Evolutionary conservation across 2,329 filamentous ascomycete species (phyloP).

Genomic region (Graphilbum sp.): DNA sequence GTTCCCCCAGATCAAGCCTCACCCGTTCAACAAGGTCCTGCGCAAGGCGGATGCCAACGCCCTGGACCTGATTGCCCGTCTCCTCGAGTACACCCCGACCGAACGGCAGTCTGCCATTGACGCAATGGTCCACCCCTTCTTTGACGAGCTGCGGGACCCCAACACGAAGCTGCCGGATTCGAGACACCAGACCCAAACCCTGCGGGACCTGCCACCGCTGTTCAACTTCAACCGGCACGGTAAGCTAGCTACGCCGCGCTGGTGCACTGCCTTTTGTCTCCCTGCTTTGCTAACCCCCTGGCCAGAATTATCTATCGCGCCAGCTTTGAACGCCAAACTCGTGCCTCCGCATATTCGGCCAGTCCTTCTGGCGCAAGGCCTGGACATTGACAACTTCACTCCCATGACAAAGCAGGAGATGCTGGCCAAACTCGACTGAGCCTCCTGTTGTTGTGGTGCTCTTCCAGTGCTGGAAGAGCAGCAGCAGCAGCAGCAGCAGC

Average conservation of each 20-base stretch:
- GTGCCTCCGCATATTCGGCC: slow-evolving; percentile 71
- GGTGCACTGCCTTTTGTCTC: no score
- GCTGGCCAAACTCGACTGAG: slow-evolving; percentile 93
- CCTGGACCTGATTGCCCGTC: slow-evolving; percentile 82
- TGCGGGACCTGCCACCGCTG: slow-evolving; percentile 69
- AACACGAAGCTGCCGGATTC: slow-evolving; percentile 85
- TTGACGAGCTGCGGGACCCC: slow-evolving; percentile 91
- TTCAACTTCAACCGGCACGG: slow-evolving; percentile 93
- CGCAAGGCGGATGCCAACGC: slow-evolving; percentile 86
- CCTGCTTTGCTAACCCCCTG: not conserved
- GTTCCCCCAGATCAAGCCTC: slow-evolving; percentile 98
- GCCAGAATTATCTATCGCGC: slow-evolving; percentile 79
- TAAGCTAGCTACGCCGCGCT: slow-evolving; percentile 32
- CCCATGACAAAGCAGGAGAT: slow-evolving; percentile 89
- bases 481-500: slow-evolving; percentile 3
- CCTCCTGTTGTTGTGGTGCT: not conserved
- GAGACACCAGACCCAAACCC: slow-evolving; percentile 64
- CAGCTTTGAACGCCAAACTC: slow-evolving; percentile 71
- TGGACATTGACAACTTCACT: slow-evolving; percentile 89
- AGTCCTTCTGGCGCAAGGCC: slow-evolving; percentile 55
- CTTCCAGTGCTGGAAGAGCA: not conserved
- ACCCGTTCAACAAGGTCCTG: slow-evolving; percentile 98
- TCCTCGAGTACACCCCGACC: slow-evolving; percentile 94
- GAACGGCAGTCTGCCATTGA: slow-evolving; percentile 86
- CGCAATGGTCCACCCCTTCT: slow-evolving; percentile 97